Conservation (phyloP, 2,329 filamentous ascomycete genomes). For the Lasiodiplodia hormozganensis region DNA sequence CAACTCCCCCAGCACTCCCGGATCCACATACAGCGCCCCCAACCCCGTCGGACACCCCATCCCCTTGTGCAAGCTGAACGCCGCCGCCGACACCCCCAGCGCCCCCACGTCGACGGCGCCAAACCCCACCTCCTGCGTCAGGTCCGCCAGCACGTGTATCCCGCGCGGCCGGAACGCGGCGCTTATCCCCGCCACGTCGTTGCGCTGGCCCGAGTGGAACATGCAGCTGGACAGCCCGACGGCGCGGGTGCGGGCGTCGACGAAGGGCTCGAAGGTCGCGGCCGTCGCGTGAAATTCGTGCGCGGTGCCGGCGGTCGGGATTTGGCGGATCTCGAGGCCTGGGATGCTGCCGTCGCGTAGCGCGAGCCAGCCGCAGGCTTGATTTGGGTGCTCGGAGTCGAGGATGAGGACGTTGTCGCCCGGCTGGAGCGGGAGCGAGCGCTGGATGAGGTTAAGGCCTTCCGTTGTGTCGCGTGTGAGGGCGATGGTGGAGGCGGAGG, state of each 20-base stretch:
- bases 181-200: slow-evolving; percentile 1
- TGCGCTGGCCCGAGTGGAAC: slow-evolving; percentile 5
- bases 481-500: background rate
- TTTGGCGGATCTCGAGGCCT: background rate
- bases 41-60: background rate
- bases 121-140: background rate
- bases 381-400: slow-evolving; percentile 9
- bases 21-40: background rate
- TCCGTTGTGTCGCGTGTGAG: slow-evolving; percentile 14
- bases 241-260: slow-evolving; percentile 10
- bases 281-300: background rate
- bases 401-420: slow-evolving; percentile 18
- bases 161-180: background rate
- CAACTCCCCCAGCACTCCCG: background rate
- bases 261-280: background rate
- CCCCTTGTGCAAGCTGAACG: slow-evolving; percentile 1
- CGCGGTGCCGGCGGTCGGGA: background rate
- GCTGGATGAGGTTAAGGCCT: background rate
- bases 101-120: background rate
- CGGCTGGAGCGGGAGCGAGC: background rate
- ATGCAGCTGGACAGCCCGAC: background rate
- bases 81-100: background rate
- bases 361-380: slow-evolving; percentile 2
- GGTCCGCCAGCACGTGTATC: background rate
- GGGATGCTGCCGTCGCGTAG: background rate